Percentiles rank a stretch among this genome's conserved stretches.
Conservation (phyloP, 768 basidiomycete genomes). For the Vararia minispora region DNA sequence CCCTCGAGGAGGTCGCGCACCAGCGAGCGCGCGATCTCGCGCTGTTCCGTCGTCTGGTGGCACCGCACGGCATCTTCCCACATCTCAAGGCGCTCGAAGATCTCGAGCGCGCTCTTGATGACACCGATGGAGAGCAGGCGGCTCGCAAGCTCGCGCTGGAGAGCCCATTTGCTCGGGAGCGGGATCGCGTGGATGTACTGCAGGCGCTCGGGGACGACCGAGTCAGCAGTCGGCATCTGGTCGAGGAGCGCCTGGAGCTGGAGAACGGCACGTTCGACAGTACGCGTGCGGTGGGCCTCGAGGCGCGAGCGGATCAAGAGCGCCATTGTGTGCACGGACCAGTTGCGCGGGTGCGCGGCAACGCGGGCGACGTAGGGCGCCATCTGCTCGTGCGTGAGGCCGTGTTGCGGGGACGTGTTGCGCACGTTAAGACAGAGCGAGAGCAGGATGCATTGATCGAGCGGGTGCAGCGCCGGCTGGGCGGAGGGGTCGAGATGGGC, state of each 20-base stretch:
- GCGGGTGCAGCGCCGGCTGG: slow-evolving; percentile 82
- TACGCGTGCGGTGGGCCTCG: slow-evolving; percentile 80
- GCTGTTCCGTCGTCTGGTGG: slow-evolving; percentile 70
- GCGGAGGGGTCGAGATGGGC: slow-evolving; percentile 68
- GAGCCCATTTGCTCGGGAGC: slow-evolving; percentile 86
- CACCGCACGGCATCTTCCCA: slow-evolving; percentile 96
- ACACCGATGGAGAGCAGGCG: slow-evolving; percentile 82
- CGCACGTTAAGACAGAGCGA: slow-evolving; percentile 83
- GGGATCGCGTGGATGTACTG: slow-evolving; percentile 71
- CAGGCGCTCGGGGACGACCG: slow-evolving; percentile 61
- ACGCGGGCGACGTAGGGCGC: slow-evolving; percentile 84
- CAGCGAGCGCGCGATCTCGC: slow-evolving; percentile 67
- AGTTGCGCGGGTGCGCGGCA: slow-evolving; percentile 81
- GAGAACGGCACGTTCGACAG: slow-evolving; percentile 84
- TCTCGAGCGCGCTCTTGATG: slow-evolving; percentile 81
- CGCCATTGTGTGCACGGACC: slow-evolving; percentile 96
- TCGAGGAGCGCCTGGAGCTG: slow-evolving; percentile 95
- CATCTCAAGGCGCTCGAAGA: slow-evolving; percentile 93
- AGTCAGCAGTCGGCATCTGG: slow-evolving; percentile 88
- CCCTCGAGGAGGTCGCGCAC: slow-evolving; percentile 83
- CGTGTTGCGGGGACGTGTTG: slow-evolving; percentile 83
- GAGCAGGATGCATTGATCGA: slow-evolving; percentile 90
- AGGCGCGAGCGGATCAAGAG: slow-evolving; percentile 87
- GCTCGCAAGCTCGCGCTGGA: slow-evolving; percentile 82
- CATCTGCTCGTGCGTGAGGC: slow-evolving; percentile 89